These are phyloP conservation scores for Lodderomyces metapsilosis DNA, from an alignment of 1,139 yeast species.

Conservation along the genomic window DNA sequence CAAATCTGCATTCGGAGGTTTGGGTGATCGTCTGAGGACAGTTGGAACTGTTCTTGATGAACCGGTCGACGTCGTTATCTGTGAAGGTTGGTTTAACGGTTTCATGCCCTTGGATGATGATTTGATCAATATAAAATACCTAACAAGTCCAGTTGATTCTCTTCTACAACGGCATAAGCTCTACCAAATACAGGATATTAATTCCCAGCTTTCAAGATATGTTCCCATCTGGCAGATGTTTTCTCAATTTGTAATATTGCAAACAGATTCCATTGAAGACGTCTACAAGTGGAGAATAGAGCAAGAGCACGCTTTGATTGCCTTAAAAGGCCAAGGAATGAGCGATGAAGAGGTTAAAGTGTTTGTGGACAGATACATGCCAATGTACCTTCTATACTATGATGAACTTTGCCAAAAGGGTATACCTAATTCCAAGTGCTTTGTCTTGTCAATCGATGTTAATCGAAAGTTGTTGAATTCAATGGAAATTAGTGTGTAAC, in stretches of 20 bases:
- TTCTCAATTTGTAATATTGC: conserved; percentile 57
- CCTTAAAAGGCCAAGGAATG: conserved; percentile 70
- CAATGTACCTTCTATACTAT: conserved; percentile 73
- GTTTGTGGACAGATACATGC: conserved; percentile 86
- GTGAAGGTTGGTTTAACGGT: conserved; percentile 97
- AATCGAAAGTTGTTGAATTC: conserved; percentile 9
- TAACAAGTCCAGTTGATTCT: conserved; percentile 19
- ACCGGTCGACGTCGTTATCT: conserved; percentile 61
- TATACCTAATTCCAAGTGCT: conserved; percentile 6
- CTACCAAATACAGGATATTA: conserved; percentile 42
- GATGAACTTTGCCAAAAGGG: conserved; percentile 29
- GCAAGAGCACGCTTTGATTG: conserved; percentile 74
- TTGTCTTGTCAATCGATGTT: conserved; percentile 11
- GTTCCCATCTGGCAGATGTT: conserved; percentile 55
- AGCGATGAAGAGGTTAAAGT: conserved; percentile 59
- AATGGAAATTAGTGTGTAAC: no score
- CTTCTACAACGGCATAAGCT: conserved; percentile 24
- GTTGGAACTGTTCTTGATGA: conserved; percentile 22
- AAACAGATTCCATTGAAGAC: conserved; percentile 56
- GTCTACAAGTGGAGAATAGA: conserved; percentile 81
- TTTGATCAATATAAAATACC: conserved; percentile 22
- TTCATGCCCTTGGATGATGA: conserved; percentile 44
- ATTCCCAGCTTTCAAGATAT: conserved; percentile 50
- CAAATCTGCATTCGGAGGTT: conserved; percentile 69
- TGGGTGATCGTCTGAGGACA: conserved; percentile 65